phyloP scores from a whole-genome alignment of 768 basidiomycete genomes.

The Lactarius psammicola region DNA sequence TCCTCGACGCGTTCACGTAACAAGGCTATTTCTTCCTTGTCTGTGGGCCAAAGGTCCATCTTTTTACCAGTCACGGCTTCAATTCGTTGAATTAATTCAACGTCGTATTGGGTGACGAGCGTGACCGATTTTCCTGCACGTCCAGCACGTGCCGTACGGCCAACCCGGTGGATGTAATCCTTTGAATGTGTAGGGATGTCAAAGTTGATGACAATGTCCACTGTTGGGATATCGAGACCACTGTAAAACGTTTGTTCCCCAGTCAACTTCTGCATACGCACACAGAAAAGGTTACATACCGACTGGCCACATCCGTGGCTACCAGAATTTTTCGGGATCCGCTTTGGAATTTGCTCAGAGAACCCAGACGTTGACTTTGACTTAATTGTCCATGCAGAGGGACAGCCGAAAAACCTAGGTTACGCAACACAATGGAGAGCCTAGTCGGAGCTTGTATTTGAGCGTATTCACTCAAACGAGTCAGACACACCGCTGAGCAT shows the following conservation, averaged over 20 bases:
- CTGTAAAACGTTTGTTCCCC: conserved; percentile 39
- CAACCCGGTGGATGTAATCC: conserved; percentile 98
- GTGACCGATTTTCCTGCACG: conserved; percentile 95
- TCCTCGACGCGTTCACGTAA: conserved; percentile 88
- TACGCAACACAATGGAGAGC: conserved; percentile 83
- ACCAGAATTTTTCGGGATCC: conserved; percentile 90
- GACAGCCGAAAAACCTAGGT: conserved; percentile 90
- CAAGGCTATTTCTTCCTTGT: conserved; percentile 84
- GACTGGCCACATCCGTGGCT: conserved; percentile 94
- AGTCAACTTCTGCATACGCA: background rate
- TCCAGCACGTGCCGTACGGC: conserved; percentile 97
- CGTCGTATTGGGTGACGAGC: conserved; percentile 98
- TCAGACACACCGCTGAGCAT: conserved; percentile 69
- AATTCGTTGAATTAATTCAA: conserved; percentile 93
- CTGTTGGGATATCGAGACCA: conserved; percentile 92
- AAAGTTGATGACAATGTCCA: conserved; percentile 97
- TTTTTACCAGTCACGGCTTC: conserved; percentile 91
- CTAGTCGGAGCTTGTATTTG: conserved; percentile 39
- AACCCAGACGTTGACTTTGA: conserved; percentile 91
- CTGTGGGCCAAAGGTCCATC: conserved; percentile 84
- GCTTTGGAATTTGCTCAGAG: conserved; percentile 92
- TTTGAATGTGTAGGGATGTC: conserved; percentile 98
- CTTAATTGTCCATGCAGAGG: conserved; percentile 94
- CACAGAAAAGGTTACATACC: conserved; percentile 45
- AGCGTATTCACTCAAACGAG: background rate